Evolutionary conservation across 805 yeast species (phyloP), one percentile per base, ranked within the genome.

Genomic region (Kluyveromyces aestuarii): DNA sequence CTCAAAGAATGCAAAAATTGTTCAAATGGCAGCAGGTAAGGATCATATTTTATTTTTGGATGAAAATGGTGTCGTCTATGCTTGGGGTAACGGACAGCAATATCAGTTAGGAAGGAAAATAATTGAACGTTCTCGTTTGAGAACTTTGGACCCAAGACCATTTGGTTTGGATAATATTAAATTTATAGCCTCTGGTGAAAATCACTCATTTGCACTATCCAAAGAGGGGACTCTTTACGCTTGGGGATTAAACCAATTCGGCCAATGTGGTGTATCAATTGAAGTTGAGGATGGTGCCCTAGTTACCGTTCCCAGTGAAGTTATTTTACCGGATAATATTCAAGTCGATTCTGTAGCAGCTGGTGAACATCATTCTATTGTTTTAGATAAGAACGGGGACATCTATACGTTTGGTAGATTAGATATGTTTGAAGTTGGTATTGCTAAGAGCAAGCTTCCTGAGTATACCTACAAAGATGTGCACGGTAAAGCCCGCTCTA

Each of bases 11-110:
- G 78, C 74, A 52, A 78, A 86, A 50, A 81, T 87, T 48, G 87
- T 83, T 27, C 93, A 87, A 60, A 66, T 93, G 49, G 96, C 95
- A 1, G 79, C 86, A 0, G 99, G 99, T 44, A 90, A 90, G 64
- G 98, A 93, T 63, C 99, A 93, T 63, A 64, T 93, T 37, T 64
- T 93, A 43, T 93, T 95, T 21, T 71, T 93, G 37, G 95, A 90
- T 63, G 71, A 78, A 25, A 82, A 79, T 59, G 99, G 99, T 50
- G 74, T 81, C 47, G 97, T 90, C 1, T 88, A 77, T 61, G 90
- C 98, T 0, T 93, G 99, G 99, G 99, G 99, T 56, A 86, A 87
- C 63, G 96, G 97, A 25, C 95, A 90, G 59, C 95, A 87, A 61
- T 81, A 74, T 67, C 98, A 93, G 70, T 74, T 93, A 55, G 99